Conservation (phyloP, 2,329 filamentous ascomycete species). For the Alternaria sp. region DNA sequence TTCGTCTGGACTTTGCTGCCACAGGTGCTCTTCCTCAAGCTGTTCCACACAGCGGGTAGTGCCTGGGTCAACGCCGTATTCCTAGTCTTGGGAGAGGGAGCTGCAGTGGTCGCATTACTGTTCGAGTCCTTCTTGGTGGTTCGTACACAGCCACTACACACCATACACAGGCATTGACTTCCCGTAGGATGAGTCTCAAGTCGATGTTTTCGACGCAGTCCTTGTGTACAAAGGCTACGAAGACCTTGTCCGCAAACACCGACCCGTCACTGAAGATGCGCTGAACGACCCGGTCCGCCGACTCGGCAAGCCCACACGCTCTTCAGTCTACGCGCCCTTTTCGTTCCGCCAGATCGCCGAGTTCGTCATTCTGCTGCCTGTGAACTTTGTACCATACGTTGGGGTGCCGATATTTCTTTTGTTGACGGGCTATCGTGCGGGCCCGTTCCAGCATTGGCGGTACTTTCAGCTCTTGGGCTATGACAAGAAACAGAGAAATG, state of each 20-base stretch:
- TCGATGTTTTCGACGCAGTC: constrained; percentile 80
- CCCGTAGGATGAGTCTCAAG: constrained; percentile 70
- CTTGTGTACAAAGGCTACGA: constrained; percentile 77
- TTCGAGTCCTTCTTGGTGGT: constrained; percentile 62
- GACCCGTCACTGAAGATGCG: constrained; percentile 72
- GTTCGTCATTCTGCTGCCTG: constrained; percentile 70
- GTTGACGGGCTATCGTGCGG: constrained; percentile 84
- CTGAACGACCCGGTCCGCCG: constrained; percentile 74
- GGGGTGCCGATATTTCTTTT: constrained; percentile 87
- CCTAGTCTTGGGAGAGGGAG: constrained; percentile 75
- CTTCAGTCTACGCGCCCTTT: constrained; percentile 85
- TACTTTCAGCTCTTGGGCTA: constrained; percentile 85
- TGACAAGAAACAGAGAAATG: constrained; percentile 75
- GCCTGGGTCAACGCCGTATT: constrained; percentile 93
- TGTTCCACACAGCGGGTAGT: constrained; percentile 80
- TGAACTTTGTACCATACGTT: constrained; percentile 86
- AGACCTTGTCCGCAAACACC: constrained; percentile 57
- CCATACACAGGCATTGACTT: constrained; percentile 1
- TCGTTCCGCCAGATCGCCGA: constrained; percentile 90
- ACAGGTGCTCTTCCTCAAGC: constrained; percentile 84
- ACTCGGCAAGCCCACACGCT: constrained; percentile 80
- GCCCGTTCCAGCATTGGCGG: constrained; percentile 88
- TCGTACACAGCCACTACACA: constrained; percentile 4
- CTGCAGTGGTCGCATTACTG: constrained; percentile 67
- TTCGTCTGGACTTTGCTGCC: constrained; percentile 90